Evolutionary conservation across 1,284 basidiomycete species (phyloP), one percentile per base, ranked within the genome.

Genomic region (Tylopilus sp.): DNA sequence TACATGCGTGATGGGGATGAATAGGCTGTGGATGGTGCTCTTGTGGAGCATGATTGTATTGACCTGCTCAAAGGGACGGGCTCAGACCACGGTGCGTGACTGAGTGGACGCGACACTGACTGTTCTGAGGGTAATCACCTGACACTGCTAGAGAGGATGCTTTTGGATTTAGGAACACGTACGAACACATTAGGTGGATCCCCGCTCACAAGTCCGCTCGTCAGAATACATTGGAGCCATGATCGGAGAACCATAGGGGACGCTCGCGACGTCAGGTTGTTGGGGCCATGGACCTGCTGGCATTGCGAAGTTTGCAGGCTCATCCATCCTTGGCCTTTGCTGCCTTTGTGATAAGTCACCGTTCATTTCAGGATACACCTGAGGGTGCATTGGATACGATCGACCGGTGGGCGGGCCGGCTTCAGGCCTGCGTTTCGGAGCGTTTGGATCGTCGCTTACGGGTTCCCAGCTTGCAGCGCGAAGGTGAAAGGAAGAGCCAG

Each of bases 391-490:
- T 57, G 61, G 59, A 49, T 71, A 72, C 52, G 65, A 57, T 54
- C 68, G 64, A 57, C 53, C 55, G 51, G 60, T 44, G 55, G 61
- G 52, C 46, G 59, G 58, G 7, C 61, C 65, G 52, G 66, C 55
- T 46, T 69, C 65, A 52, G 55, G 52, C 49, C 67, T 66, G 48
- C 65, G 65, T 36, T 68, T 67, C 49, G 67, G 56, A 46, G 57
- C 59, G 31, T 59, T 66, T 50, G 68, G 71, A 59, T 69, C 68
- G 21, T 71, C 69, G 34, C 51, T 60, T 7, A 63, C 47, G 2
- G 65, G 60, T 12, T 74, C 73, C 73, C 73, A 75, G 51, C 60
- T 75, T 9, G 73, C 73, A 19, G 73, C 73, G 30, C 74, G 66
- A 18, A 75, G 69, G 47, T 72, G 71, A 42, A 70, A 74, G 28